These are phyloP conservation scores for Leccinum truebloodii DNA, from an alignment of 768 basidiomycete genomes.

Conservation along the genomic window DNA sequence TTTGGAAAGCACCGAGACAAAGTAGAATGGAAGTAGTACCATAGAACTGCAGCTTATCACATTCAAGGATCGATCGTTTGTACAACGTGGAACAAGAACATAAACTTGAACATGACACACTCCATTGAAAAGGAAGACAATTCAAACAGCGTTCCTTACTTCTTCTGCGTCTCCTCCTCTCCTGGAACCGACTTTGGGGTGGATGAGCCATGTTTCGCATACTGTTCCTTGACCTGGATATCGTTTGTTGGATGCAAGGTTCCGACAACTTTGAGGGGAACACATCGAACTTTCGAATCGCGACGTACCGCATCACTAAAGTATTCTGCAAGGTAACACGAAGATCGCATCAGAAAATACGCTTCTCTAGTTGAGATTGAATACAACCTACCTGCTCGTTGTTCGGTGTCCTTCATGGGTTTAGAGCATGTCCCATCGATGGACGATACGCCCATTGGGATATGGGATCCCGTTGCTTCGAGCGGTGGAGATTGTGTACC, in stretches of 20 bases:
- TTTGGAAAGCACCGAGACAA: conserved; percentile 29
- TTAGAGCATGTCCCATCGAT: conserved; percentile 39
- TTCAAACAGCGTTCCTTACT: background rate
- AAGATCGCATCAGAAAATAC: background rate
- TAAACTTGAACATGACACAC: background rate
- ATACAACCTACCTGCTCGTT: conserved; percentile 43
- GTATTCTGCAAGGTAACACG: conserved; percentile 19
- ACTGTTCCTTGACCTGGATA: conserved; percentile 25
- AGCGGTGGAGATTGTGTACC: conserved; percentile 61
- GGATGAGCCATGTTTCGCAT: conserved; percentile 4
- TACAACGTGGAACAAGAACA: conserved; percentile 9
- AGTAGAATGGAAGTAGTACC: conserved; percentile 8
- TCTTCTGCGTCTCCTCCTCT: conserved; percentile 4
- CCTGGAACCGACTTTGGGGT: conserved; percentile 14
- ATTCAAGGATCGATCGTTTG: background rate
- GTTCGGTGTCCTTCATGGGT: conserved; percentile 42
- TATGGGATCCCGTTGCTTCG: conserved; percentile 46
- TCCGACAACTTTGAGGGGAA: background rate
- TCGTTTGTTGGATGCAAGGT: background rate
- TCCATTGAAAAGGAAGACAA: background rate
- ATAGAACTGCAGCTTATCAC: background rate
- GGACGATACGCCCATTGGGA: conserved; percentile 50
- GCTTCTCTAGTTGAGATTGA: background rate
- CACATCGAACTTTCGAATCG: background rate
- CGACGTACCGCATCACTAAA: conserved; percentile 31